Evolutionary conservation across 768 basidiomycete species (phyloP), one percentile per base, ranked within the genome.

Genomic region (Lactarius indigo): DNA sequence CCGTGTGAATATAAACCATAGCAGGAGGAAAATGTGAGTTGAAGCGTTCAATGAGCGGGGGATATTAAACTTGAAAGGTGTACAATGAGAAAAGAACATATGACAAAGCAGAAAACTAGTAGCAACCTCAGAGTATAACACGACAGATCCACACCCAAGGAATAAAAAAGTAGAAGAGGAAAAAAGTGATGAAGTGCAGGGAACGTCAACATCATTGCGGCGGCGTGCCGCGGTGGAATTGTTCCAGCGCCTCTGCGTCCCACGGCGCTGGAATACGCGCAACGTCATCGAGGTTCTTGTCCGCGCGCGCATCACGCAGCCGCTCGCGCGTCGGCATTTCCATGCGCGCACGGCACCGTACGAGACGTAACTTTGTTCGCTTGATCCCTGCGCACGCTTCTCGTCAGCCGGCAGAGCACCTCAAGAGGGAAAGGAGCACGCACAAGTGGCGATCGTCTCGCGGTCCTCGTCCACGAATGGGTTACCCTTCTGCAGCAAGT

Each of bases 401-500:
- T 17, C 20, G 18, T 50, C 59, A 71, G 23, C 52, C 59, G 42
- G 15, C 7, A 12, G n/a, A 26, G 2, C 23, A 66, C n/a, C 47
- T 12, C 17, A 37, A 13, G 5, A 57, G 35, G 52, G 63, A 54
- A 20, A 63, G 42, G 63, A 18, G 31, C 12, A 78, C 88, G 50
- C 66, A 91, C 91, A 93, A 2, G 85, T 91, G 18, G 85, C 83
- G 57, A 93, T 91, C 5, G 90, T 92, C 47, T 85, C 83, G 35
- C 87, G 83, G 72, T 94, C 92, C 71, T 94, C 91, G 60, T 91
- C 90, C 84, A 88, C 84, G 76, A 88, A 93, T 2, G 92, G 91
- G 73, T 92, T 94, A 17, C 87, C 90, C 10, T 82, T 85, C 75
- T 93, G 90, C 68, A 91, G 74, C 1, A 94, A 80, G 72, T 96